Conservation (phyloP, 2,329 filamentous ascomycete genomes). For the Neoscytalidium dimidiatum region DNA sequence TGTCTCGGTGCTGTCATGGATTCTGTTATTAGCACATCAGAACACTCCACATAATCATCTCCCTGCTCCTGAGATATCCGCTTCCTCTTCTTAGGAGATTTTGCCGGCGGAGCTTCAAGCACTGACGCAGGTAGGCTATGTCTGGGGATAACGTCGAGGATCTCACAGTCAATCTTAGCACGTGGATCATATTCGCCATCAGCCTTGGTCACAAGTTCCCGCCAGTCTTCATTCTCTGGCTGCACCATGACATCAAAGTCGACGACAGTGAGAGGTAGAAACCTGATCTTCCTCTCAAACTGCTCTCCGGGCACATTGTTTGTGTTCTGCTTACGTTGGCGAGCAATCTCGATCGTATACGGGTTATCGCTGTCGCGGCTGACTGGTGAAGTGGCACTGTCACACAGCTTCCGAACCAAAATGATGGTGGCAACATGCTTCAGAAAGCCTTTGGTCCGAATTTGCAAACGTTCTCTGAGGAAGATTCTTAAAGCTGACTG, state of each 20-base stretch:
- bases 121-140: conserved; percentile 31
- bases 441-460: conserved; percentile 39
- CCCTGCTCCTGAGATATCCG: not conserved
- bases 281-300: conserved; percentile 37
- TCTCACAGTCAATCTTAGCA: conserved; percentile 37
- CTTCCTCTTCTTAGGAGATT: conserved; percentile 9
- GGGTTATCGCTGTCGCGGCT: conserved; percentile 27
- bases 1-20: not conserved
- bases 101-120: conserved; percentile 24
- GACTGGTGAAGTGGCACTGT: conserved; percentile 20
- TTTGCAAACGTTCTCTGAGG: conserved; percentile 39
- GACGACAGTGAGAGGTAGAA: conserved; percentile 36
- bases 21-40: not conserved
- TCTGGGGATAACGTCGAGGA: conserved; percentile 36
- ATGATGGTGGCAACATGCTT: conserved; percentile 42
- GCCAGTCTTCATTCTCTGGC: conserved; percentile 24
- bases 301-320: not conserved
- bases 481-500: conserved; percentile 33
- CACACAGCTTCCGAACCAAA: conserved; percentile 29
- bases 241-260: conserved; percentile 17
- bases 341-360: conserved; percentile 34
- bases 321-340: conserved; percentile 28
- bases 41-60: not conserved
- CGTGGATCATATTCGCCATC: conserved; percentile 35
- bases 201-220: conserved; percentile 32